A percentile compares a stretch with the other conserved stretches of the same genome.
phyloP scores from a whole-genome alignment of 805 yeast genomes.

The Candida cerambycidarum region DNA sequence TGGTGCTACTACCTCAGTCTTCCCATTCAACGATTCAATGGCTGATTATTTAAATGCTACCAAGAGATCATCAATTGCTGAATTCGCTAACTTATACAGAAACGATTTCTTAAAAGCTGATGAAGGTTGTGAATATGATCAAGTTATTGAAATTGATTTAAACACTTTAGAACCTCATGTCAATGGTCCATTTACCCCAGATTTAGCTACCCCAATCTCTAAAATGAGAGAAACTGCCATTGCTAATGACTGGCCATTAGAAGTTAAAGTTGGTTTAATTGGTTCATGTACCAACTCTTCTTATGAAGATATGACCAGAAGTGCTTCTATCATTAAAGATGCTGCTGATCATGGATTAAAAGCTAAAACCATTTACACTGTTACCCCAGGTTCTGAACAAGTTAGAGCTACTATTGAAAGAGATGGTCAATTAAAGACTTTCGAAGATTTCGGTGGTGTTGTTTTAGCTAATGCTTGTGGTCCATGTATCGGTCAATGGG shows the following conservation, averaged over 20 bases:
- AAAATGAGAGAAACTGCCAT: slow-evolving; percentile 80
- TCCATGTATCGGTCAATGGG: slow-evolving; percentile 99
- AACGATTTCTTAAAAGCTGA: slow-evolving; percentile 76
- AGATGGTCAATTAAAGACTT: slow-evolving; percentile 88
- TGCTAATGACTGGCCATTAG: slow-evolving; percentile 88
- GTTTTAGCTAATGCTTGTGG: slow-evolving; percentile 98
- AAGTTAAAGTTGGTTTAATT: slow-evolving; percentile 90
- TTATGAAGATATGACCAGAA: slow-evolving; percentile 96
- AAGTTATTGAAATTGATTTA: slow-evolving; percentile 87
- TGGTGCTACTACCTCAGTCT: slow-evolving; percentile 96
- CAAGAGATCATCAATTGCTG: slow-evolving; percentile 79
- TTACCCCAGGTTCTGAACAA: slow-evolving; percentile 98
- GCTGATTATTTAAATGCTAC: slow-evolving; percentile 84
- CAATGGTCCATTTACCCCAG: slow-evolving; percentile 98
- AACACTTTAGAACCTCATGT: slow-evolving; percentile 90
- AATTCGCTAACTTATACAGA: slow-evolving; percentile 70
- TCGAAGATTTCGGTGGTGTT: slow-evolving; percentile 88
- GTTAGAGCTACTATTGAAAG: slow-evolving; percentile 97
- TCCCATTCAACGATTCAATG: slow-evolving; percentile 95
- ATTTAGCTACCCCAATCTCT: slow-evolving; percentile 93
- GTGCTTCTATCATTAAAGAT: slow-evolving; percentile 87
- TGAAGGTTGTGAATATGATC: slow-evolving; percentile 90
- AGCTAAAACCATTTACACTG: slow-evolving; percentile 88
- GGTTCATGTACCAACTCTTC: slow-evolving; percentile 99
- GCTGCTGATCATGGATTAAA: slow-evolving; percentile 90